Conservation (phyloP, 305 asterid species). For the Stenogyne calaminthoides region DNA sequence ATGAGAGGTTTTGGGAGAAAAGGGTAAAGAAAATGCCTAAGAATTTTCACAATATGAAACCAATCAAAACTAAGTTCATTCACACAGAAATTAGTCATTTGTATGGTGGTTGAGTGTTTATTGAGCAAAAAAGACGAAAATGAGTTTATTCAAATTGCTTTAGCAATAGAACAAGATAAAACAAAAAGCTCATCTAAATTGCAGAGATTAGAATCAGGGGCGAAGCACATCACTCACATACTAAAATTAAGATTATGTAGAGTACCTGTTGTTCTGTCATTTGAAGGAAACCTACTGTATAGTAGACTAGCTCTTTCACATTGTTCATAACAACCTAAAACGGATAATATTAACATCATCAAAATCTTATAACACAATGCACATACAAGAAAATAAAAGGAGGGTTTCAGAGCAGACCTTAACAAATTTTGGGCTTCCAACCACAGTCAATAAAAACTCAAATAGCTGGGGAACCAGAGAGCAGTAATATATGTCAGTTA, state of each 20-base stretch:
- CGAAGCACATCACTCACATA: not conserved
- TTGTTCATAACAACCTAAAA: conserved; percentile 64
- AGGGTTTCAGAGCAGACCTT: conserved; percentile 57
- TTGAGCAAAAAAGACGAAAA: not conserved
- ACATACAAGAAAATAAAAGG: conserved; percentile 19
- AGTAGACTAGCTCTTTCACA: conserved; percentile 82
- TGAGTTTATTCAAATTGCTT: conserved; percentile 20
- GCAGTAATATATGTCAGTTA: conserved; percentile 30
- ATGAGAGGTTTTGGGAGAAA: conserved; percentile 16
- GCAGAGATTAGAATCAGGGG: not conserved
- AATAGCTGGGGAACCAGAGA: conserved; percentile 66
- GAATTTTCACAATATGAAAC: conserved; percentile 8
- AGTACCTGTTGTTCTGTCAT: conserved; percentile 96
- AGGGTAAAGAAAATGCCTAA: conserved; percentile 7
- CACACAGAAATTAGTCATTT: not conserved
- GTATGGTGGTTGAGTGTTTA: not conserved
- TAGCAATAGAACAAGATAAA: conserved; percentile 20
- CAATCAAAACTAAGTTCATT: conserved; percentile 1
- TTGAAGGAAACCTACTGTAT: conserved; percentile 85
- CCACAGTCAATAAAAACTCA: conserved; percentile 81
- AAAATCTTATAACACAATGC: conserved; percentile 21
- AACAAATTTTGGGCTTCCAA: conserved; percentile 70
- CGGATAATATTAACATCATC: conserved; percentile 27
- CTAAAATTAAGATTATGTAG: not conserved
- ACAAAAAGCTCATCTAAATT: conserved; percentile 18